phyloP scores from a whole-genome alignment of 2,329 filamentous ascomycete genomes.

The Apiospora marii region DNA sequence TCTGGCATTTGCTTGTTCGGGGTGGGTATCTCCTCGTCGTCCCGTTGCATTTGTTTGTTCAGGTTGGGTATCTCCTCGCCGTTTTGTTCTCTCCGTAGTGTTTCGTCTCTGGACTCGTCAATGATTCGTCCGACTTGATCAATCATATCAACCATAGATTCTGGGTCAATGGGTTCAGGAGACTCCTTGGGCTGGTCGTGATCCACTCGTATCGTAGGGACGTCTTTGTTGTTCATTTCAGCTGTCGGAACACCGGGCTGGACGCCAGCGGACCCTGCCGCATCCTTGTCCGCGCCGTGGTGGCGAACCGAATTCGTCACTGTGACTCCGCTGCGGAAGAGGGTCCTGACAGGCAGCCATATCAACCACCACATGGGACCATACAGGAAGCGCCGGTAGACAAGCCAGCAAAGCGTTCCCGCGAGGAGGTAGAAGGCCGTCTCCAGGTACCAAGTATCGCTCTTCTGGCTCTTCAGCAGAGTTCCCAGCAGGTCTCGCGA shows the following conservation, averaged over 20 bases:
- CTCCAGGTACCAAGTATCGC: constrained; percentile 96
- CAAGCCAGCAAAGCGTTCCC: constrained; percentile 81
- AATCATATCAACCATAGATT: constrained; percentile 20
- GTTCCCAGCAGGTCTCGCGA: constrained; percentile 80
- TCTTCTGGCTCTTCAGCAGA: constrained; percentile 87
- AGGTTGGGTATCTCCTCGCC: constrained; percentile 9
- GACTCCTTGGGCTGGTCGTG: constrained; percentile 38
- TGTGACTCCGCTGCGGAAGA: constrained; percentile 66
- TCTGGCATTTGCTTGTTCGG: constrained; percentile 1
- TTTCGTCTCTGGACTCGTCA: constrained; percentile 24
- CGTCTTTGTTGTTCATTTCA: constrained; percentile 47
- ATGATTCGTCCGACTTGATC: constrained; percentile 14
- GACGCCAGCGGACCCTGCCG: constrained; percentile 34
- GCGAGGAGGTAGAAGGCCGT: constrained; percentile 85
- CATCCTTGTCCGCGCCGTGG: constrained; percentile 38
- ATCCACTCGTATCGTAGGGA: constrained; percentile 60
- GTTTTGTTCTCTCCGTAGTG: neutral
- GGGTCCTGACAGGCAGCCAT: constrained; percentile 78
- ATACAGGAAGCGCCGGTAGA: constrained; percentile 86
- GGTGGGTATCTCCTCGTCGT: constrained; percentile 13
- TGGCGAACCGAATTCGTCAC: constrained; percentile 61
- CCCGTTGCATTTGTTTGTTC: neutral
- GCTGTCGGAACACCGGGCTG: constrained; percentile 32
- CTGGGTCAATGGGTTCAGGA: constrained; percentile 3
- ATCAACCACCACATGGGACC: constrained; percentile 91